phyloP scores from a whole-genome alignment of 345 rosid genomes.

The Aethionema arabicum region DNA sequence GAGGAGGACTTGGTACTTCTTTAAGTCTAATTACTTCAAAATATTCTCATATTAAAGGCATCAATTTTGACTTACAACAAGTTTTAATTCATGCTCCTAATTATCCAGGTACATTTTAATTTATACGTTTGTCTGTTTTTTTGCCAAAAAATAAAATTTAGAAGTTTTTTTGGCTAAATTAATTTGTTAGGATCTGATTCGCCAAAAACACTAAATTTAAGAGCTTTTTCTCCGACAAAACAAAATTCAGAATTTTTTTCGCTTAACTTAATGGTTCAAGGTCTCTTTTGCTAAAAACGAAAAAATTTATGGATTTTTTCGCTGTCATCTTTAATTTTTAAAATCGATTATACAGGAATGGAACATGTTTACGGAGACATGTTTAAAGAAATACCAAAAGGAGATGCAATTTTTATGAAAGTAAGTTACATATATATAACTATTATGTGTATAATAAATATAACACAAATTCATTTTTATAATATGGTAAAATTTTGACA shows the following conservation, averaged over 20 bases:
- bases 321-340: too few species aligned
- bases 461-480: too few species aligned
- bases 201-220: too few species aligned
- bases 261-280: too few species aligned
- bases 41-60: conserved; percentile 47
- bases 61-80: conserved; percentile 46
- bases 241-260: too few species aligned
- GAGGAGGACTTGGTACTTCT: conserved; percentile 57
- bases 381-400: conserved; percentile 51
- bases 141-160: too few species aligned
- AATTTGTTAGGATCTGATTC: too few species aligned
- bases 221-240: too few species aligned
- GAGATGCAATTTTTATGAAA: conserved; percentile 45
- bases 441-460: too few species aligned
- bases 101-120: conserved; percentile 18
- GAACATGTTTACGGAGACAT: conserved; percentile 72
- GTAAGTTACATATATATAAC: conserved; percentile 30
- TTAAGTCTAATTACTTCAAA: conserved; percentile 45
- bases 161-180: too few species aligned
- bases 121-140: not conserved
- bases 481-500: not conserved
- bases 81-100: conserved; percentile 34
- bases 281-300: too few species aligned
- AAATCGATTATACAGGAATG: conserved; percentile 50
- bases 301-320: too few species aligned